Evolutionary conservation across 192 early-diverging fungal genomes (phyloP), one percentile per base, ranked within the genome.

Genomic region (Funneliformis geosporum): DNA sequence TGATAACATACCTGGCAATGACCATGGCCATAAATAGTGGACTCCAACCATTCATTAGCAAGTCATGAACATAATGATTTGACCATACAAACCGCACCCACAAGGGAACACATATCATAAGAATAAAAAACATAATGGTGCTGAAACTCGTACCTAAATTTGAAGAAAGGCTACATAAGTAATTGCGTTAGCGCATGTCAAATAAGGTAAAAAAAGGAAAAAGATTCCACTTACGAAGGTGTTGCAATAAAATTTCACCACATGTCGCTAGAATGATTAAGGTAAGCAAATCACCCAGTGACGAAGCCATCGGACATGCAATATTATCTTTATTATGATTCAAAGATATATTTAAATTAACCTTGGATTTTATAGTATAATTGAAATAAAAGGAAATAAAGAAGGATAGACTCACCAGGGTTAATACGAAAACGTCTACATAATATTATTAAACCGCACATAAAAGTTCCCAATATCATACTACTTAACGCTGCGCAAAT

Each of bases 11-110:
- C 83, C 90, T 91, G 25, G 92, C 88, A 73, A 92, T 94, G 5
- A 88, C 80, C 84, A 95, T 94, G 9, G 95, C 94, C 55, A 88
- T 85, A 12, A 94, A 84, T 23, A 96, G 84, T 1, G 94, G 93
- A 4, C 88, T 85, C 93, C 94, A 96, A 33, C 94, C 95, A 46
- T 86, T 86, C 76, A 83, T 83, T 2, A 94, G 71, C n/a, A 94
- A 85, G 65, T 88, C 85, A 14, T 87, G 82, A 46, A 94, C 94
- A 46, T 80, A 87, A 42, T 87, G 86, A 84, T 95, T 94, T 0
- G 73, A 40, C 46, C 87, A 86, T 18, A 91, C 92, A 8, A 87
- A 74, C 8, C 80, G 62, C 4, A 86, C 78, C 75, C 88, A 91
- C 12, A 87, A 81, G 5, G 87, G 87, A 23, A 90, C 82, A 33